Evolutionary conservation across 495 filamentous ascomycete genomes (phyloP).

Genomic region (Penicillium angulare): DNA sequence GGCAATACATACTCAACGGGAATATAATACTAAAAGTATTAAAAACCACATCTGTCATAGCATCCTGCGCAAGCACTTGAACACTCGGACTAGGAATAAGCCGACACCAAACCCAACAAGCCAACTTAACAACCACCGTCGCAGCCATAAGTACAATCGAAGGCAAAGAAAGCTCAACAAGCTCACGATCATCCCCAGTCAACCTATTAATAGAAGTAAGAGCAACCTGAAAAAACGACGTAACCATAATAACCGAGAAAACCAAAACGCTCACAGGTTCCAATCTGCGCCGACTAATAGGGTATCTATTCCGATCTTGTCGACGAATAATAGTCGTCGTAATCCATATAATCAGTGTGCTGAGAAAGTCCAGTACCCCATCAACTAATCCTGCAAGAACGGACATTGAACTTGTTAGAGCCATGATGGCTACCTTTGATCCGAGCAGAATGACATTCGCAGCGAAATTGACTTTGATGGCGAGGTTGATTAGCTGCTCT

Average conservation of each 20-base stretch:
- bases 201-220: slow-evolving; percentile 69
- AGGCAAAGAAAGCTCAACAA: slow-evolving; percentile 70
- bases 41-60: slow-evolving; percentile 78
- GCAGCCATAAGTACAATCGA: slow-evolving; percentile 78
- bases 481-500: slow-evolving; percentile 67
- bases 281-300: slow-evolving; percentile 72
- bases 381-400: slow-evolving; percentile 89
- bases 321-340: slow-evolving; percentile 72
- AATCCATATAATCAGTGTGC: slow-evolving; percentile 81
- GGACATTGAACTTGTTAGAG: slow-evolving; percentile 79
- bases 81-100: slow-evolving; percentile 85
- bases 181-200: slow-evolving; percentile 57
- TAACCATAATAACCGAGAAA: slow-evolving; percentile 83
- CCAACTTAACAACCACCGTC: slow-evolving; percentile 77
- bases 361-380: slow-evolving; percentile 82
- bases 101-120: slow-evolving; percentile 91
- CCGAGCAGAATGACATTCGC: slow-evolving; percentile 77
- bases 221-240: slow-evolving; percentile 82
- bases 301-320: slow-evolving; percentile 79
- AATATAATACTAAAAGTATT: slow-evolving; percentile 84
- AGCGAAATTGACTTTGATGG: slow-evolving; percentile 83
- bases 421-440: slow-evolving; percentile 76
- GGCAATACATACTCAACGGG: slow-evolving; percentile 21
- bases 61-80: slow-evolving; percentile 72
- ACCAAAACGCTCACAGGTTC: slow-evolving; percentile 79